Evolutionary conservation across 2,329 filamentous ascomycete species (phyloP).

Genomic region (Nectriaceae sp.): DNA sequence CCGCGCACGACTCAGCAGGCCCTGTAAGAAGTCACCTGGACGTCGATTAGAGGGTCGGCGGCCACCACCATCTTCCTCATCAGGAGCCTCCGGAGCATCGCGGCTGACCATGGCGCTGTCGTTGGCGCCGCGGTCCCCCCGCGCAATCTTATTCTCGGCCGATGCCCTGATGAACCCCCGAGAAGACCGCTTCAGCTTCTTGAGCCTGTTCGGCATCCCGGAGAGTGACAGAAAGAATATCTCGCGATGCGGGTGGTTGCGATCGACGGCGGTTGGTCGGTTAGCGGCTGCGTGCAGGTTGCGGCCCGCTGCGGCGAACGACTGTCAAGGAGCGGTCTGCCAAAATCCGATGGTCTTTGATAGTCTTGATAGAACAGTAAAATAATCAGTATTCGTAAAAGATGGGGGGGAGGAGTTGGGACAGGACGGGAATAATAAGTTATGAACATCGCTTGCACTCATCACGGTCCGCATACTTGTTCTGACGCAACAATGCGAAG

Average conservation of each 20-base stretch:
- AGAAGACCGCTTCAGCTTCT: conserved; percentile 6
- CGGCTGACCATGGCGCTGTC: background rate
- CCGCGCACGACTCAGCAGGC: conserved; percentile 21
- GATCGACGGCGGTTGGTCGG: background rate
- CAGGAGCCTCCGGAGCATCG: background rate
- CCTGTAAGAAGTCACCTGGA: conserved; percentile 23
- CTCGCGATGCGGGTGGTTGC: no score
- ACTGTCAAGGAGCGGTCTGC: background rate
- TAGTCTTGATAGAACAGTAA: no score
- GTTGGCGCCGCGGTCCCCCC: background rate
- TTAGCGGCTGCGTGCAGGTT: background rate
- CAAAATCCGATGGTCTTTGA: no score
- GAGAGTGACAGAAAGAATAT: no score
- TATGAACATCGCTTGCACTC: no score
- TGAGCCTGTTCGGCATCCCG: conserved; percentile 9
- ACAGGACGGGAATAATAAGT: no score
- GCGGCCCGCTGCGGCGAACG: background rate
- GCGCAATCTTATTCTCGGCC: conserved; percentile 18
- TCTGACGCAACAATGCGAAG: no score
- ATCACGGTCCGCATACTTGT: no score
- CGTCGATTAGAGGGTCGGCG: conserved; percentile 8
- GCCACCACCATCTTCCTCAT: background rate
- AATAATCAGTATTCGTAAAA: no score
- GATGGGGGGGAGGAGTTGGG: no score
- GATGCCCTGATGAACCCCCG: background rate